Evolutionary conservation across 345 rosid species (phyloP), one percentile per base, ranked within the genome.

Genomic region (Pistacia vera): DNA sequence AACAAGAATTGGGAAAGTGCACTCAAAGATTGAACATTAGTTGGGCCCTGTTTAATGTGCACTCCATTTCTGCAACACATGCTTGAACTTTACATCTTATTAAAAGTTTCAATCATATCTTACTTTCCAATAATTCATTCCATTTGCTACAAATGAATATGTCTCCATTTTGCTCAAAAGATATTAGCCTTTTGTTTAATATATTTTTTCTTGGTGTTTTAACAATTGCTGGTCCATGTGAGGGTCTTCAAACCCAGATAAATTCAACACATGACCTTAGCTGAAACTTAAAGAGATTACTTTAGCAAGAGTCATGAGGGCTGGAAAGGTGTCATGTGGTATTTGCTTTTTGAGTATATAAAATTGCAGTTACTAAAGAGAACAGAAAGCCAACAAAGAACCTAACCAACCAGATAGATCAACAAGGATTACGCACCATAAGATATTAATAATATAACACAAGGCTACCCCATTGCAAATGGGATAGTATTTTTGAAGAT

Each of bases 381-480:
- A 36, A 25, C 35, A 9, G 54, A 67, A 80, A 73, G 80, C 71
- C 72, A 59, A 73, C 48, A 69, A 58, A 58, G 77, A 68, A 64
- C 69, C 65, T 60, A 77, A 69, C 76, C 75, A 75, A 62, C 64
- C 58, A 77, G 69, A 81, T 61, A 56, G 73, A 77, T 66, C 83
- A 73, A 74, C 60, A 56, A 18, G 68, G 68, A 69, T 68, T 76
- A 71, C 77, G 80, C 68, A 56, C 68, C 83, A 70, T 74, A 70
- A 7, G 79, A 73, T 79, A 79, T 75, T 77, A 81, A 81, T 79
- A 77, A 79, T 81, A 75, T 59, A 82, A 71, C 62, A 75, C 77
- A 74, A 54, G 71, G 68, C 51, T 70, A 63, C 80, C 78, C 87
- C 85, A 77, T 79, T 77, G 81, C 75, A 81, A 77, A 79, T 71